Evolutionary conservation across 805 yeast genomes (phyloP).

Genomic region (Myxozyma sirexii): DNA sequence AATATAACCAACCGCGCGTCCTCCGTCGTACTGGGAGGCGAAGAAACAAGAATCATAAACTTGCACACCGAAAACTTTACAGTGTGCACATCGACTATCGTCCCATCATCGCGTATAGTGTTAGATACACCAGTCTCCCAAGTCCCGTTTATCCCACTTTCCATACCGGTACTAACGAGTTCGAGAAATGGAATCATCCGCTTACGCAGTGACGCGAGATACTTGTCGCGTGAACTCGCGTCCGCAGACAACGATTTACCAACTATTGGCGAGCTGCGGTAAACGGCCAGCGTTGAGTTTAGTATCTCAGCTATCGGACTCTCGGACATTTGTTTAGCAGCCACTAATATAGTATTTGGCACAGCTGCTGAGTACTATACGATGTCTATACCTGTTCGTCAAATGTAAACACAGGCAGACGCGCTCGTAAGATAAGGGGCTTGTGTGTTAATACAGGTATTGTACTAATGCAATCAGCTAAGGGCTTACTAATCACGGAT

Average conservation of each 20-base stretch:
- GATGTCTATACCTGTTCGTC: too few relatives aligned
- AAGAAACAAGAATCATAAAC: constrained; percentile 10
- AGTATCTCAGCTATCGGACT: background rate
- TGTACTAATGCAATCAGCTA: too few relatives aligned
- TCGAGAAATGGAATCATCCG: constrained; percentile 10
- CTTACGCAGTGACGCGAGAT: constrained; percentile 10
- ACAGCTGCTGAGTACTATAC: too few relatives aligned
- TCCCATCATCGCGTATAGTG: background rate
- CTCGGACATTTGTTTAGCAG: background rate
- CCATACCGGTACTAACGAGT: background rate
- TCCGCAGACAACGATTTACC: background rate
- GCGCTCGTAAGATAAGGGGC: background rate
- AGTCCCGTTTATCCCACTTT: background rate
- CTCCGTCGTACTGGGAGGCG: background rate
- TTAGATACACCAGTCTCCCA: background rate
- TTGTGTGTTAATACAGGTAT: too few relatives aligned
- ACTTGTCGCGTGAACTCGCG: constrained; percentile 4
- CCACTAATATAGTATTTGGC: background rate
- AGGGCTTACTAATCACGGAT: too few relatives aligned
- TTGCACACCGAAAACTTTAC: constrained; percentile 7
- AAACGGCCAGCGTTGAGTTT: constrained; percentile 7
- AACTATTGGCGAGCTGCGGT: constrained; percentile 7
- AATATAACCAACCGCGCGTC: constrained; percentile 7
- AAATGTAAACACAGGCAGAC: background rate
- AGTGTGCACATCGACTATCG: constrained; percentile 1